A percentile compares a stretch with the other conserved stretches of the same genome.
These are phyloP conservation scores for Pseudopyrenochaeta lycopersici DNA, from an alignment of 2,329 filamentous ascomycete species.

Conservation along the genomic window DNA sequence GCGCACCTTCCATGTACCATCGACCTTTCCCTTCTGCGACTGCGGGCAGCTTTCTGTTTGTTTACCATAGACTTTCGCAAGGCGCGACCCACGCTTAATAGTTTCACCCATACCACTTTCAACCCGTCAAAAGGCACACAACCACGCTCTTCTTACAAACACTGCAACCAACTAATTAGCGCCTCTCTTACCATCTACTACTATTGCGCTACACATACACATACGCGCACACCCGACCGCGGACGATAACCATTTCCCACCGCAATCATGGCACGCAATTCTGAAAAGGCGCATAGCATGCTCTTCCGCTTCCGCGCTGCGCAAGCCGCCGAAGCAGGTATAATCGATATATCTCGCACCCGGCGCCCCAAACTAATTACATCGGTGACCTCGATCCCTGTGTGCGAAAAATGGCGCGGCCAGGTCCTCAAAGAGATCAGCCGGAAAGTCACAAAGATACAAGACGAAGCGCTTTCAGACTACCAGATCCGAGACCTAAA, in stretches of 20 bases:
- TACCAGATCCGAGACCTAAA: constrained; percentile 98
- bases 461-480: constrained; percentile 89
- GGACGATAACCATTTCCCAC: constrained; percentile 11
- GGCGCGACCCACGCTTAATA: constrained; percentile 10
- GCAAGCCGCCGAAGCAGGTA: constrained; percentile 94
- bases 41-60: constrained; percentile 36
- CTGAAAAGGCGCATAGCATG: constrained; percentile 99
- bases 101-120: background rate
- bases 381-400: constrained; percentile 80
- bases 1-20: constrained; percentile 15
- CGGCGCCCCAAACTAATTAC: constrained; percentile 93
- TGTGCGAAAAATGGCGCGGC: constrained; percentile 97
- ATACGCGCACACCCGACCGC: background rate
- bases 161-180: background rate
- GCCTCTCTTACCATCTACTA: background rate
- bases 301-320: constrained; percentile 99
- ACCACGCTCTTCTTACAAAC: constrained; percentile 1
- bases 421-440: constrained; percentile 97
- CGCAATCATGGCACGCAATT: constrained; percentile 79
- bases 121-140: constrained; percentile 16
- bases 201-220: background rate
- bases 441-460: constrained; percentile 95
- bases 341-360: constrained; percentile 90
- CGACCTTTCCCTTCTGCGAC: constrained; percentile 29
- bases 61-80: constrained; percentile 18